Percentiles rank a stretch among this genome's conserved stretches.
phyloP scores from a whole-genome alignment of 306 rosid genomes.

The Vachellia collinsii region DNA sequence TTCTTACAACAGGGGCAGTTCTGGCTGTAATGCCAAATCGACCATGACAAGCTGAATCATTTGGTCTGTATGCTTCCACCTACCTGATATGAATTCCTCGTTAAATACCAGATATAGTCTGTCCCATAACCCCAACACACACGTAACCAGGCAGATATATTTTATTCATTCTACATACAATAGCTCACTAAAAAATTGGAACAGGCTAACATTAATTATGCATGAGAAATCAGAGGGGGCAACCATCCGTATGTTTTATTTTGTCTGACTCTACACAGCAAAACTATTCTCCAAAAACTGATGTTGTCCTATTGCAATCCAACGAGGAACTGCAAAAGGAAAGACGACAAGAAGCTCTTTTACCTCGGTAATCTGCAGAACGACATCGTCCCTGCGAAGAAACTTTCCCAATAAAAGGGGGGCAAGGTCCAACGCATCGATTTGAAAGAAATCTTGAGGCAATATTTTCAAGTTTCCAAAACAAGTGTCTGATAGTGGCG shows the following conservation, averaged over 20 bases:
- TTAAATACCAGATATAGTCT: constrained; percentile 13
- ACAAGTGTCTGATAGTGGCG: constrained; percentile 27
- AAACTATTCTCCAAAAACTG: background rate
- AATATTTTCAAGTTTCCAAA: constrained; percentile 43
- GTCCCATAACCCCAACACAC: background rate
- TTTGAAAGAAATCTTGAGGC: constrained; percentile 61
- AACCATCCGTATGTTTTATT: background rate
- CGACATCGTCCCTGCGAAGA: constrained; percentile 74
- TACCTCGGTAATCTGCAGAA: constrained; percentile 92
- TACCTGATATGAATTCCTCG: constrained; percentile 32
- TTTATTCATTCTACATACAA: background rate
- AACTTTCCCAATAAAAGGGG: constrained; percentile 86
- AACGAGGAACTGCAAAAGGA: background rate
- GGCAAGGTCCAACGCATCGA: constrained; percentile 84
- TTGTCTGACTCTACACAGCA: background rate
- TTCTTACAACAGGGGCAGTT: constrained; percentile 89
- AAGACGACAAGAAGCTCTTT: background rate
- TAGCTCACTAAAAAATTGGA: background rate
- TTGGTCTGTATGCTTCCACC: constrained; percentile 90
- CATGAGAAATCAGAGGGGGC: background rate
- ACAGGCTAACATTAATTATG: background rate
- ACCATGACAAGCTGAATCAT: constrained; percentile 87
- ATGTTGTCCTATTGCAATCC: background rate
- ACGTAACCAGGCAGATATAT: background rate
- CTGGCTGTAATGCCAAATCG: constrained; percentile 86